These are phyloP conservation scores for Penicillium roqueforti DNA, from an alignment of 495 filamentous ascomycete genomes.

Conservation along the genomic window DNA sequence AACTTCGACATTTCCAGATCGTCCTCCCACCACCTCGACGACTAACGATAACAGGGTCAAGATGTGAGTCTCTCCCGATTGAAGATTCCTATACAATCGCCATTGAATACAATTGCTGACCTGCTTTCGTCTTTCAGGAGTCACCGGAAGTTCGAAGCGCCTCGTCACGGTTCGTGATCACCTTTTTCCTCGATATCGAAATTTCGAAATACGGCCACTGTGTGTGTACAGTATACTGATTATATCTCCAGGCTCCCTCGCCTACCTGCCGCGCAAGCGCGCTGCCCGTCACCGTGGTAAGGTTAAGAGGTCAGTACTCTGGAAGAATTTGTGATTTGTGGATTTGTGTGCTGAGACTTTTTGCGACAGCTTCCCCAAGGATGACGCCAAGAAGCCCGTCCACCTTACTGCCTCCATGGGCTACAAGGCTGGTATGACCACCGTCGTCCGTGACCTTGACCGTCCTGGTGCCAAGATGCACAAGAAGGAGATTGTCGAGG, in stretches of 20 bases:
- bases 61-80: constrained; percentile 40
- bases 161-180: constrained; percentile 75
- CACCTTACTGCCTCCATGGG: constrained; percentile 98
- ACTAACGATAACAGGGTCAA: constrained; percentile 55
- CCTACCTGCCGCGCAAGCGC: constrained; percentile 95
- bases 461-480: constrained; percentile 98
- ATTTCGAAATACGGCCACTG: constrained; percentile 27
- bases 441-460: constrained; percentile 99
- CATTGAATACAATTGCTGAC: constrained; percentile 32
- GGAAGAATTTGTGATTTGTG: constrained; percentile 9
- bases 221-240: constrained; percentile 37
- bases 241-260: constrained; percentile 62
- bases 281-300: constrained; percentile 94
- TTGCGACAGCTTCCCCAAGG: constrained; percentile 87
- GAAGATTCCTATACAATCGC: constrained; percentile 3
- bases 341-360: constrained; percentile 32
- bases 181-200: constrained; percentile 23
- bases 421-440: constrained; percentile 99
- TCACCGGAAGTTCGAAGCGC: constrained; percentile 85
- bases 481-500: constrained; percentile 99
- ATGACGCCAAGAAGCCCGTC: constrained; percentile 99
- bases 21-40: constrained; percentile 46
- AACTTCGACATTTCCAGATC: constrained; percentile 39
- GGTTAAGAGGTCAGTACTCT: constrained; percentile 81
- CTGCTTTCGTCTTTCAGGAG: constrained; percentile 42